Evolutionary conservation across 345 rosid species (phyloP).

Genomic region (Physaria fendleri): DNA sequence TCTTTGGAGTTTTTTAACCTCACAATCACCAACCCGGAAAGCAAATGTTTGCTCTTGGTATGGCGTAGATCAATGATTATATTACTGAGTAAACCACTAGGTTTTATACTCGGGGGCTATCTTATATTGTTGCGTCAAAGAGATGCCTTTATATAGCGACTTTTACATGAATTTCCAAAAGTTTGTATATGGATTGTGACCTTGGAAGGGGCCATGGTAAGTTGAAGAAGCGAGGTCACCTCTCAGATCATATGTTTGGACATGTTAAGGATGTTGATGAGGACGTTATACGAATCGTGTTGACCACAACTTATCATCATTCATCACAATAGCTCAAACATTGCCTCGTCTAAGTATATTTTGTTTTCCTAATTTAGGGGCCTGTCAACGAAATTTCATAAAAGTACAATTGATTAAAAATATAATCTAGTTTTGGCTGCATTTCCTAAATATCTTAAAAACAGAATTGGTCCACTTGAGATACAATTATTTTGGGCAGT

Average conservation of each 20-base stretch:
- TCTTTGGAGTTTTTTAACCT: no score
- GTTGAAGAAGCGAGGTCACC: slow-evolving; percentile 34
- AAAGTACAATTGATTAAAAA: no score
- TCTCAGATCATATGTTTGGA: slow-evolving; percentile 27
- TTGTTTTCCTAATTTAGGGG: slow-evolving; percentile 24
- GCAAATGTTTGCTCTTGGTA: no score
- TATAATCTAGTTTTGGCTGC: background rate
- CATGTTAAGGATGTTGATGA: slow-evolving; percentile 30
- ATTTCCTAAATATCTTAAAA: background rate
- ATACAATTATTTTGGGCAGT: background rate
- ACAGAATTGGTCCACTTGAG: background rate
- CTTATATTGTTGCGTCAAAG: slow-evolving; percentile 13
- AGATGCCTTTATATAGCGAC: no score
- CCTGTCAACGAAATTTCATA: background rate
- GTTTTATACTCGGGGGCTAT: slow-evolving; percentile 6
- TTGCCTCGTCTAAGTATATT: no score
- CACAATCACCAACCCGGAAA: no score
- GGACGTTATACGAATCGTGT: slow-evolving; percentile 27
- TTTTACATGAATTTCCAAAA: background rate
- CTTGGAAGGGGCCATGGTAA: slow-evolving; percentile 30
- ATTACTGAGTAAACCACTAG: slow-evolving; percentile 5
- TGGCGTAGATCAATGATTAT: no score
- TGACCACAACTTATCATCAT: slow-evolving; percentile 20
- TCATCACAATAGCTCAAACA: slow-evolving; percentile 14
- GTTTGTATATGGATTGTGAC: slow-evolving; percentile 18